These are phyloP conservation scores for Phytopythium montanum DNA, from an alignment of 352 stramenopile species.

Conservation along the genomic window DNA sequence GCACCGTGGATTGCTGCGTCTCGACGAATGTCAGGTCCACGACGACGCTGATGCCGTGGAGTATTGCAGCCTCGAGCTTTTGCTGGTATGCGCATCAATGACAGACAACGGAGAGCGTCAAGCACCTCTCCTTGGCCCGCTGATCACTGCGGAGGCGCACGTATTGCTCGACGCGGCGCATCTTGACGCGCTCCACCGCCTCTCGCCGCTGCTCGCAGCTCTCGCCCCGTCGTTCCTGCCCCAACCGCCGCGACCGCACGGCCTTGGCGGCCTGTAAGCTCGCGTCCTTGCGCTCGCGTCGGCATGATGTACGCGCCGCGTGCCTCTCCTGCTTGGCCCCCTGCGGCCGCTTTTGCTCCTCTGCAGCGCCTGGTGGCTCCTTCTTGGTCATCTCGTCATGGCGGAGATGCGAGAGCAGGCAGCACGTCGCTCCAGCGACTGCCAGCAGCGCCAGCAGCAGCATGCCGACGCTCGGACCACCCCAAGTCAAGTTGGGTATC, in stretches of 20 bases:
- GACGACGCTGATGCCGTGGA: slow-evolving; percentile 45
- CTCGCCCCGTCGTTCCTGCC: slow-evolving; percentile 16
- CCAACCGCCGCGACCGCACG: slow-evolving; percentile 9
- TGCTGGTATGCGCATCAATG: slow-evolving; percentile 27
- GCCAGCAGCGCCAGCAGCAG: neutral
- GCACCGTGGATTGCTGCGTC: slow-evolving; percentile 44
- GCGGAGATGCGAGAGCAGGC: neutral
- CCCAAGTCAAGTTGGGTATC: too few relatives aligned
- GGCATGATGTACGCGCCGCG: slow-evolving; percentile 16
- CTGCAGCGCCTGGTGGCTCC: neutral
- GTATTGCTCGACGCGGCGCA: slow-evolving; percentile 78
- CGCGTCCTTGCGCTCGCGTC: slow-evolving; percentile 31
- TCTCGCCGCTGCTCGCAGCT: slow-evolving; percentile 44
- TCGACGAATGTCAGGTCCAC: slow-evolving; percentile 63
- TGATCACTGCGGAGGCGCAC: slow-evolving; percentile 20
- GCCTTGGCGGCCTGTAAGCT: slow-evolving; percentile 22
- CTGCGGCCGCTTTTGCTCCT: neutral
- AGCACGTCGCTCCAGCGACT: slow-evolving; percentile 2
- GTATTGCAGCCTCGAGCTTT: slow-evolving; percentile 54
- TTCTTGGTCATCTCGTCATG: neutral
- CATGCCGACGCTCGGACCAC: neutral
- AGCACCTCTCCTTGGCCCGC: neutral
- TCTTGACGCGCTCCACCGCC: slow-evolving; percentile 50
- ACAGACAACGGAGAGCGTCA: neutral
- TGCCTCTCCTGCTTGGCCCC: slow-evolving; percentile 12